Evolutionary conservation across 2,329 filamentous ascomycete genomes (phyloP).

Genomic region (Neurospora sp.): DNA sequence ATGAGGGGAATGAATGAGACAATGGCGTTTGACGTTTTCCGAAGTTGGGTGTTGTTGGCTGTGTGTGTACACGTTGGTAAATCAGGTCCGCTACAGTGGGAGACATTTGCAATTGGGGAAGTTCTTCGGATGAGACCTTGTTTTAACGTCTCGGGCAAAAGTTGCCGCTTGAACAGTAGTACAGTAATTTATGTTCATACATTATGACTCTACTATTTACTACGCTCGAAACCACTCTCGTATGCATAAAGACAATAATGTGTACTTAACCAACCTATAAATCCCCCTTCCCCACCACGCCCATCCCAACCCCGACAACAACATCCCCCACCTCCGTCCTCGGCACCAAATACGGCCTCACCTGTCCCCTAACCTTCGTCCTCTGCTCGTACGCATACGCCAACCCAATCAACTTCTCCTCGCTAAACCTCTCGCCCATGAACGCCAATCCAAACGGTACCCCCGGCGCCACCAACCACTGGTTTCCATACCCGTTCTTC

Average conservation of each 20-base stretch:
- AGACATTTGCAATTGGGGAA: background rate
- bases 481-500: constrained; percentile 34
- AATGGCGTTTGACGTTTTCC: background rate
- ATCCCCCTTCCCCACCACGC: background rate
- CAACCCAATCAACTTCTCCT: constrained; percentile 51
- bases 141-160: too few relatives aligned
- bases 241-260: too few relatives aligned
- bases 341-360: constrained; percentile 22
- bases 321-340: constrained; percentile 22
- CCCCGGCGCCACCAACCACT: constrained; percentile 43
- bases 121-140: background rate
- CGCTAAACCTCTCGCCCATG: constrained; percentile 49
- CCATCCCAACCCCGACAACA: background rate
- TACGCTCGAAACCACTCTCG: too few relatives aligned
- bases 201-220: too few relatives aligned
- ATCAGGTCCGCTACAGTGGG: background rate
- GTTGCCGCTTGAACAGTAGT: too few relatives aligned
- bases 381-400: constrained; percentile 61
- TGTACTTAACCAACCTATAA: background rate
- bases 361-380: constrained; percentile 24
- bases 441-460: constrained; percentile 48
- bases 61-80: background rate
- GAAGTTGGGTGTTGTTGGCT: background rate
- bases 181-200: too few relatives aligned
- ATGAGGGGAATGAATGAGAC: background rate